These are phyloP conservation scores for Morella rubra DNA, from an alignment of 306 rosid species.

Conservation along the genomic window DNA sequence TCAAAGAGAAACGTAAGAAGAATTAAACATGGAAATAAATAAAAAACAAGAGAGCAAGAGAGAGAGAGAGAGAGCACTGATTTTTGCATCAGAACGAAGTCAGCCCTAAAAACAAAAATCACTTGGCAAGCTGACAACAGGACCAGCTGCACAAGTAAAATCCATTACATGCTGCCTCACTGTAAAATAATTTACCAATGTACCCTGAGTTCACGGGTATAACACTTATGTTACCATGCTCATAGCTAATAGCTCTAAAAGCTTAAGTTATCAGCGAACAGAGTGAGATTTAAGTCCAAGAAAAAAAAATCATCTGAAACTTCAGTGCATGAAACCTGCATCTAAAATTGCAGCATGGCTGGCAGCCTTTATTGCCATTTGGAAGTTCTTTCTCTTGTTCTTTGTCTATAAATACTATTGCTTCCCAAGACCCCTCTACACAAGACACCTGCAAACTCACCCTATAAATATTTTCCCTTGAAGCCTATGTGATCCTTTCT, in stretches of 20 bases:
- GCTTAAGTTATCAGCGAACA: background rate
- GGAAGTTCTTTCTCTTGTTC: background rate
- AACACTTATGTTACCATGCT: background rate
- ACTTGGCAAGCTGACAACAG: background rate
- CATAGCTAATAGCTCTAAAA: background rate
- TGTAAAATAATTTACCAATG: background rate
- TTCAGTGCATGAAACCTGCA: background rate
- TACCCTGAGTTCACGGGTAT: background rate
- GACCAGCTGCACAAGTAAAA: background rate
- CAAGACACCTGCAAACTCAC: background rate
- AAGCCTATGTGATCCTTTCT: background rate
- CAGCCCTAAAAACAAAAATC: constrained; percentile 12
- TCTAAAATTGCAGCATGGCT: background rate
- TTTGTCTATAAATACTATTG: background rate
- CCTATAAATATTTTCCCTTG: background rate
- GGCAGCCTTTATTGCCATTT: background rate
- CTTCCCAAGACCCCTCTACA: background rate
- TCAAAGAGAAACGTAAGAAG: background rate
- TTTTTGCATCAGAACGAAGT: background rate
- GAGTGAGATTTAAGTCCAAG: too few species aligned
- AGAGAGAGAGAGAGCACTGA: background rate
- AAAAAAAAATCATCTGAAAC: too few species aligned
- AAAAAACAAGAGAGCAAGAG: background rate
- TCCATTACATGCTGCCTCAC: background rate
- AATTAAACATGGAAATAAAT: background rate